These are phyloP conservation scores for Candida dajiaensis DNA, from an alignment of 805 yeast species.

Conservation along the genomic window DNA sequence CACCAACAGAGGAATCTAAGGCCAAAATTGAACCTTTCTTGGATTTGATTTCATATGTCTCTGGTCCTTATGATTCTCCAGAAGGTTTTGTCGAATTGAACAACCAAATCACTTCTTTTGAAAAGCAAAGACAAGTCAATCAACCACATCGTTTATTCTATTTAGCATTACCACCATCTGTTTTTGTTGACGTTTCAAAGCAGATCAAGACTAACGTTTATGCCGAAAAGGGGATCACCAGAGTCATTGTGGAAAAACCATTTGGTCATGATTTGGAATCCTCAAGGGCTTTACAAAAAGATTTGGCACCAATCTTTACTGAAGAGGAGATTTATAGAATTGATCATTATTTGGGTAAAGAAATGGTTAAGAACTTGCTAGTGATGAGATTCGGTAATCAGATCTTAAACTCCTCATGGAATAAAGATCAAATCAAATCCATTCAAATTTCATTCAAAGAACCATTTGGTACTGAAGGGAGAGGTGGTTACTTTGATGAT, in stretches of 20 bases:
- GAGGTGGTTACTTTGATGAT: slow-evolving; percentile 95
- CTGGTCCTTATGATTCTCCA: slow-evolving; percentile 75
- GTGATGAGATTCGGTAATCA: slow-evolving; percentile 89
- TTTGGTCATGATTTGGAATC: slow-evolving; percentile 88
- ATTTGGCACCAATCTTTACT: slow-evolving; percentile 77
- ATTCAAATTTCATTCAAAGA: slow-evolving; percentile 94
- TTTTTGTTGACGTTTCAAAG: slow-evolving; percentile 72
- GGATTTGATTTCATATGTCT: slow-evolving; percentile 55
- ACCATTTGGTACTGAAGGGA: slow-evolving; percentile 98
- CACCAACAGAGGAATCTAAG: slow-evolving; percentile 37
- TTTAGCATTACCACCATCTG: slow-evolving; percentile 92
- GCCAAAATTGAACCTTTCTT: slow-evolving; percentile 58
- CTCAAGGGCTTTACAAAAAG: slow-evolving; percentile 68
- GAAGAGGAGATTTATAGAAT: slow-evolving; percentile 94
- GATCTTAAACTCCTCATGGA: slow-evolving; percentile 86
- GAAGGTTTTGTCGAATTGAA: slow-evolving; percentile 66
- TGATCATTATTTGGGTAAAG: slow-evolving; percentile 97
- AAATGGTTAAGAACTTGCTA: slow-evolving; percentile 90
- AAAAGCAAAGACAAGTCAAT: slow-evolving; percentile 36
- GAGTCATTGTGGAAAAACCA: slow-evolving; percentile 94
- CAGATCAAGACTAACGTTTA: slow-evolving; percentile 67
- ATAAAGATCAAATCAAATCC: slow-evolving; percentile 65
- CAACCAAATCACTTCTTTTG: slow-evolving; percentile 51
- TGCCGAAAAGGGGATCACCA: slow-evolving; percentile 60
- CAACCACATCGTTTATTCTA: slow-evolving; percentile 80